These are phyloP conservation scores for Cerioporus squamosus DNA, from an alignment of 1,284 basidiomycete species.

Conservation along the genomic window DNA sequence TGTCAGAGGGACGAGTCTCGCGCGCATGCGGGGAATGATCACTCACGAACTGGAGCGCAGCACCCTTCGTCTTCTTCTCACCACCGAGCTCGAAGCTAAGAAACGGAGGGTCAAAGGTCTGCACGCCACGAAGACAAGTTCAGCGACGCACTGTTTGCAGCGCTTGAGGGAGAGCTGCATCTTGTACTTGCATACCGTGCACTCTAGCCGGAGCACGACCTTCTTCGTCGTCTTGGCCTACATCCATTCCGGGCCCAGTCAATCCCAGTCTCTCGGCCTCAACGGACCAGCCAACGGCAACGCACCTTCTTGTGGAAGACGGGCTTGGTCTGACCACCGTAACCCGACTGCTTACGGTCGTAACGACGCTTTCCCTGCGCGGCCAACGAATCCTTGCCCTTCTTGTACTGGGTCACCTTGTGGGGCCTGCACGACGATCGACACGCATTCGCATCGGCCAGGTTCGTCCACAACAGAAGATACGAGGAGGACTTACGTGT, in stretches of 20 bases:
- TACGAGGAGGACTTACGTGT: conserved; percentile 73
- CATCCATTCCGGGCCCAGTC: neutral
- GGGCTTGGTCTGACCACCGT: conserved; percentile 99
- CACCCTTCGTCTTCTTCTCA: conserved; percentile 99
- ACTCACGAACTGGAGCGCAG: conserved; percentile 90
- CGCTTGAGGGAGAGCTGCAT: conserved; percentile 96
- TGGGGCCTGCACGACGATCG: conserved; percentile 66
- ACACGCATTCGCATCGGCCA: neutral
- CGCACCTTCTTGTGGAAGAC: conserved; percentile 99
- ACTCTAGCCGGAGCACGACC: conserved; percentile 97
- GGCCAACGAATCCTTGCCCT: conserved; percentile 95
- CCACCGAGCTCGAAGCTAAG: conserved; percentile 96
- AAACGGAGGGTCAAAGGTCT: conserved; percentile 27
- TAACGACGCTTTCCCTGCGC: conserved; percentile 99
- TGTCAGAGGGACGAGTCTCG: neutral
- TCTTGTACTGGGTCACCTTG: conserved; percentile 99
- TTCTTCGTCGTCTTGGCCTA: conserved; percentile 99
- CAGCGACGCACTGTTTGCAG: conserved; percentile 91
- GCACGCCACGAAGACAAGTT: neutral
- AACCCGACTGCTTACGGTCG: conserved; percentile 98
- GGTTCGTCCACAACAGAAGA: neutral
- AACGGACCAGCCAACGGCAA: conserved; percentile 7
- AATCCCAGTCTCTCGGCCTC: conserved; percentile 60
- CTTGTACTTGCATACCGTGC: conserved; percentile 99
- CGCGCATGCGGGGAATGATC: neutral